These are phyloP conservation scores for Rhododendron ferrugineum DNA, from an alignment of 148 eudicot species.

Conservation along the genomic window DNA sequence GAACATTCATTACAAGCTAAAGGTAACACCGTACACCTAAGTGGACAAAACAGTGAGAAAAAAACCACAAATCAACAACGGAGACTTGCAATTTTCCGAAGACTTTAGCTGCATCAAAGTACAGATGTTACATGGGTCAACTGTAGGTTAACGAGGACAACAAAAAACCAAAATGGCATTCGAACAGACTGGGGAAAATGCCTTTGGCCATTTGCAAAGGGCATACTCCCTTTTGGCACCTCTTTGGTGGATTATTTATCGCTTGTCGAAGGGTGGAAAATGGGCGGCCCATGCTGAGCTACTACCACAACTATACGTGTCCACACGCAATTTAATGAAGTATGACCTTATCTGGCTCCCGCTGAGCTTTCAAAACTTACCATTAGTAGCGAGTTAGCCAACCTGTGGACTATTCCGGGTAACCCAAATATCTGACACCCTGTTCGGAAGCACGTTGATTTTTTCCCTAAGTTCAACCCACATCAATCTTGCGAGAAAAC, in stretches of 20 bases:
- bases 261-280: not conserved
- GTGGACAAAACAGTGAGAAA: not conserved
- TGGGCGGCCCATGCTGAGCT: not conserved
- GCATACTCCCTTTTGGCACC: not conserved
- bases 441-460: not conserved
- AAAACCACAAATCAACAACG: not conserved
- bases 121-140: not conserved
- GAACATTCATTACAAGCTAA: constrained; percentile 2
- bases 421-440: not conserved
- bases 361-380: not conserved
- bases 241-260: not conserved
- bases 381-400: not conserved
- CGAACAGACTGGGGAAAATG: not conserved
- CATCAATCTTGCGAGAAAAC: not conserved
- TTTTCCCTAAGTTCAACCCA: not conserved
- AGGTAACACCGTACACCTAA: not conserved
- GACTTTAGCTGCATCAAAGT: not conserved
- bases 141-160: not conserved
- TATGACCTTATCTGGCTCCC: not conserved
- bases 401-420: not conserved
- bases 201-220: not conserved
- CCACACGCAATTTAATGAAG: not conserved
- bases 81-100: not conserved
- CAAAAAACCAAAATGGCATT: not conserved
- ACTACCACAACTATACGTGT: not conserved